These are phyloP conservation scores for Keithomyces neogunnii DNA, from an alignment of 2,329 filamentous ascomycete species.

Conservation along the genomic window DNA sequence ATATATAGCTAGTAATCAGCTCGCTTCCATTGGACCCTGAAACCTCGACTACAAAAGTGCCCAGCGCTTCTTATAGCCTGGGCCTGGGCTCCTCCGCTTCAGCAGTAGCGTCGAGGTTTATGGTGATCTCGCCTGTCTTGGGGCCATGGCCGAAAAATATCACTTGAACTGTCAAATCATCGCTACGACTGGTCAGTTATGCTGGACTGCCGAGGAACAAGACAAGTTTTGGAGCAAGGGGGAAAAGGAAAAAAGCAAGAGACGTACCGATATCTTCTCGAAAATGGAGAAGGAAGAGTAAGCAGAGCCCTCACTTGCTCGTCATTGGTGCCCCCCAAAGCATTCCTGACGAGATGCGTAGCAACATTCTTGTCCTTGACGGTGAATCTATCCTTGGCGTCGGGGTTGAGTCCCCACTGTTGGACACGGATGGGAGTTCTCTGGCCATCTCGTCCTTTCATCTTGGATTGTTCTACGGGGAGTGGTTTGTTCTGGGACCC, in stretches of 20 bases:
- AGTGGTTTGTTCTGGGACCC: slow-evolving; percentile 45
- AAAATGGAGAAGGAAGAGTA: slow-evolving; percentile 86
- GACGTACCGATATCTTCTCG: slow-evolving; percentile 72
- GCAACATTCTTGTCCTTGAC: slow-evolving; percentile 94
- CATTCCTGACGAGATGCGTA: slow-evolving; percentile 91
- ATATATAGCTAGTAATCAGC: too few species aligned
- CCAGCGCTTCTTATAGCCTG: slow-evolving; percentile 25
- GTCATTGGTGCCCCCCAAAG: slow-evolving; percentile 82
- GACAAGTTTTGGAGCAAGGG: not conserved
- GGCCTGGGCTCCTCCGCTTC: slow-evolving; percentile 25
- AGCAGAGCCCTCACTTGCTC: slow-evolving; percentile 91
- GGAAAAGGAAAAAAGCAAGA: not conserved
- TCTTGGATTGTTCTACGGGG: slow-evolving; percentile 63
- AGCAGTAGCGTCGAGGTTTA: slow-evolving; percentile 83
- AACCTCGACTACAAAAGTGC: not conserved
- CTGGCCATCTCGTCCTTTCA: slow-evolving; percentile 55
- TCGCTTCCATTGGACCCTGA: too few species aligned
- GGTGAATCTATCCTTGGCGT: slow-evolving; percentile 73
- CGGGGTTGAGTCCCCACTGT: slow-evolving; percentile 79
- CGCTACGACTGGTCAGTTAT: slow-evolving; percentile 38
- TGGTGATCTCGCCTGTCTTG: slow-evolving; percentile 66
- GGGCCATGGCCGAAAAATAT: slow-evolving; percentile 91
- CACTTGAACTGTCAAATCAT: slow-evolving; percentile 94
- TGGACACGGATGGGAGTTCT: slow-evolving; percentile 79
- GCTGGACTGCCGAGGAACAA: not conserved